Percentiles rank a stretch among this genome's conserved stretches.
phyloP scores from a whole-genome alignment of 345 rosid genomes.

The Heritiera littoralis region DNA sequence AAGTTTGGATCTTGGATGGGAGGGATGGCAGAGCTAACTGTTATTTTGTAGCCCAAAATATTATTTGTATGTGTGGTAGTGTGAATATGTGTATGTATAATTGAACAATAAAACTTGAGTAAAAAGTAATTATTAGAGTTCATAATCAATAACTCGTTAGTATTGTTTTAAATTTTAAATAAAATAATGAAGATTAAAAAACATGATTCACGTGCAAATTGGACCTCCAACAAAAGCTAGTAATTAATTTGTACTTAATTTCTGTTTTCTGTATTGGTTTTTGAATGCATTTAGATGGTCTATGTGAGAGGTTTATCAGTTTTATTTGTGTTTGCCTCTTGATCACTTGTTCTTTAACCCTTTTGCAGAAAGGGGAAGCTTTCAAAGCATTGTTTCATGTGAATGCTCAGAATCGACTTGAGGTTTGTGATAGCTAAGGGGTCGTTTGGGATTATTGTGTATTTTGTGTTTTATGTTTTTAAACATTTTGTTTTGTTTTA shows the following conservation, averaged over 20 bases:
- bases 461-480: no score
- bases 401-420: constrained; percentile 81
- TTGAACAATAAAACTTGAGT: background rate
- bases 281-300: background rate
- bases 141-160: background rate
- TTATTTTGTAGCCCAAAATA: background rate
- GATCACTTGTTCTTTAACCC: background rate
- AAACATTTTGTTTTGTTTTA: no score
- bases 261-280: background rate
- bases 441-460: no score
- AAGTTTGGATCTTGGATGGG: background rate
- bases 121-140: background rate
- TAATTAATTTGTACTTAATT: background rate
- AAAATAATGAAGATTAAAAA: background rate
- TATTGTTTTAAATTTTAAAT: background rate
- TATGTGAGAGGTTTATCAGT: background rate
- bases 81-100: background rate
- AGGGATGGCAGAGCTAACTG: background rate
- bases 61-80: no score
- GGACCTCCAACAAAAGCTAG: background rate
- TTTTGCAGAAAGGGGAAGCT: constrained; percentile 69
- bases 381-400: constrained; percentile 67
- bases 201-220: background rate
- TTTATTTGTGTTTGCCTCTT: background rate
- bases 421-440: constrained; percentile 47